Percentiles rank a stretch among this genome's conserved stretches.
Conservation (phyloP, 192 early-diverging fungal genomes). For the Globomyces pollinis-pini region DNA sequence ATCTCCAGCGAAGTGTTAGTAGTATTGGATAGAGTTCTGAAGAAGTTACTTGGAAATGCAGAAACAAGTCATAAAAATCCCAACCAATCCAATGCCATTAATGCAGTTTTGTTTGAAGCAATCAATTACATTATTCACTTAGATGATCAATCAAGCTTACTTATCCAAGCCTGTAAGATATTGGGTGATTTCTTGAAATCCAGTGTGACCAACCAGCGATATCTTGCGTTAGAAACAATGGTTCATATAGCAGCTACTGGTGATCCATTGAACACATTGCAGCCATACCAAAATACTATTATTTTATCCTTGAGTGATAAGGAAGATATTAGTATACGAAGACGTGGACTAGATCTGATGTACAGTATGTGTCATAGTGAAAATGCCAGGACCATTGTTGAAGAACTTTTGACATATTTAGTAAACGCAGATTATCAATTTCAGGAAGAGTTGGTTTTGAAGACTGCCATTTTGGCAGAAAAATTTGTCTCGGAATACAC, state of each 20-base stretch:
- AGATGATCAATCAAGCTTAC: slow-evolving; percentile 78
- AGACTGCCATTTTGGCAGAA: slow-evolving; percentile 97
- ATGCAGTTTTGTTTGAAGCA: slow-evolving; percentile 94
- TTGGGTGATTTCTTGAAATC: slow-evolving; percentile 85
- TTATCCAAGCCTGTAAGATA: slow-evolving; percentile 73
- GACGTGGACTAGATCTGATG: slow-evolving; percentile 87
- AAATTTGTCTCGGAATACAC: slow-evolving; percentile 95
- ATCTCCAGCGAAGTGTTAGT: too few species aligned
- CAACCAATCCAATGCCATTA: slow-evolving; percentile 97
- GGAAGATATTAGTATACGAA: slow-evolving; percentile 87
- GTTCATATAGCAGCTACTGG: slow-evolving; percentile 72
- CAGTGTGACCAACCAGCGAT: slow-evolving; percentile 97
- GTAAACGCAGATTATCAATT: slow-evolving; percentile 76
- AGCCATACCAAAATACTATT: slow-evolving; percentile 62
- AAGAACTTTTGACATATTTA: slow-evolving; percentile 87
- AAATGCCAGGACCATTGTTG: slow-evolving; percentile 80
- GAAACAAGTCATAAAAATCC: slow-evolving; percentile 89
- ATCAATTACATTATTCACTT: slow-evolving; percentile 92
- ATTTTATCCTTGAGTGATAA: slow-evolving; percentile 90
- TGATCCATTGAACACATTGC: slow-evolving; percentile 77
- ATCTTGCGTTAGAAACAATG: slow-evolving; percentile 96
- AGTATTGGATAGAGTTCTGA: slow-evolving; percentile 65
- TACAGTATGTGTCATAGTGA: slow-evolving; percentile 94
- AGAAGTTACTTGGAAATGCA: slow-evolving; percentile 66
- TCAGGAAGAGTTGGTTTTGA: slow-evolving; percentile 96